A percentile compares a stretch with the other conserved stretches of the same genome.
These are phyloP conservation scores for Hawksworthiomyces lignivorus DNA, from an alignment of 2,329 filamentous ascomycete genomes.

Conservation along the genomic window DNA sequence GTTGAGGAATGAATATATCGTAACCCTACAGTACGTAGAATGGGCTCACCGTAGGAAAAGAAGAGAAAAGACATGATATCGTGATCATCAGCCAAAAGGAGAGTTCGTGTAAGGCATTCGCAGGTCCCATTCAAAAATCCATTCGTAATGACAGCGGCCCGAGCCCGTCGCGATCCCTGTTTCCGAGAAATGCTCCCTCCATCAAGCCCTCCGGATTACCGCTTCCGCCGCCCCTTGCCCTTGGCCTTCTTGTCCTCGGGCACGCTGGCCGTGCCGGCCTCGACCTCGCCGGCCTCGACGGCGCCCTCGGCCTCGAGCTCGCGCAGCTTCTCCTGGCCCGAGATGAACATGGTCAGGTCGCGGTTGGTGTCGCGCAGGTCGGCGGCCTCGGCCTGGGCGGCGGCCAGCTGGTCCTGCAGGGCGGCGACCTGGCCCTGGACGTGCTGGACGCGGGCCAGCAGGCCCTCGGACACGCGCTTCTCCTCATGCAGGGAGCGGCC, in stretches of 20 bases:
- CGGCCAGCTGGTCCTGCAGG: conserved; percentile 49
- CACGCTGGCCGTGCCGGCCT: conserved; percentile 63
- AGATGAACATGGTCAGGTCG: conserved; percentile 82
- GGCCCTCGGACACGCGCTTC: conserved; percentile 70
- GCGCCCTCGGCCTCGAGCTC: conserved; percentile 55
- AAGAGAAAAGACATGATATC: no score
- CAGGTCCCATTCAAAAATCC: no score
- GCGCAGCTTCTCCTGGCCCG: conserved; percentile 71
- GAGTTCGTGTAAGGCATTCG: no score
- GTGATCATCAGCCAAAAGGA: no score
- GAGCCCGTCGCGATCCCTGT: no score
- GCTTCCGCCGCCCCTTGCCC: neutral
- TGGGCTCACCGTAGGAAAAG: no score
- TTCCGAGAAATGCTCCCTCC: no score
- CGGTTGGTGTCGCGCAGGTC: conserved; percentile 81
- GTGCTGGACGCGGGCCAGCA: conserved; percentile 75
- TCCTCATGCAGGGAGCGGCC: conserved; percentile 76
- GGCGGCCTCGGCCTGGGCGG: conserved; percentile 53
- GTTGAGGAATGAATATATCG: no score
- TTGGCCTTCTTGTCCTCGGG: conserved; percentile 33
- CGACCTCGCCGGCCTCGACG: conserved; percentile 61
- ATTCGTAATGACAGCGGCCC: no score
- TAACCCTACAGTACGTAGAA: no score
- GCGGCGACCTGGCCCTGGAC: conserved; percentile 55
- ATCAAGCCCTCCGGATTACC: no score